Percentiles rank a stretch among this genome's conserved stretches.
These are phyloP conservation scores for Epichloe hybrida DNA, from an alignment of 2,329 filamentous ascomycete species.

Conservation along the genomic window DNA sequence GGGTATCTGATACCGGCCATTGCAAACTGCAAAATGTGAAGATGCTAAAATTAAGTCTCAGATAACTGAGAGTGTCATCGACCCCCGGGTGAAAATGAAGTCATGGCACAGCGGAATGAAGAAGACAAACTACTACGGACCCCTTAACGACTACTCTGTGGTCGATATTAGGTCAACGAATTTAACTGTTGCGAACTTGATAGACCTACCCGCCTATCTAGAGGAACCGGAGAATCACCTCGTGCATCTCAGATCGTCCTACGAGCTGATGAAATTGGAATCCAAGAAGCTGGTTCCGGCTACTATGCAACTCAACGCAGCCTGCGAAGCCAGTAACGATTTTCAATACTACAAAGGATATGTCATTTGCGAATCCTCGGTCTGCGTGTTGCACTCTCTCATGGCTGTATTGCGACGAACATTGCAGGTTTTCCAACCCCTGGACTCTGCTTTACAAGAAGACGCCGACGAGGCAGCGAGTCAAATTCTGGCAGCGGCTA, in stretches of 20 bases:
- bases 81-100: constrained; percentile 1
- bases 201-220: constrained; percentile 1
- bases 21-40: neutral
- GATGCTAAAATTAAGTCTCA: neutral
- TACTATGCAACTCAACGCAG: neutral
- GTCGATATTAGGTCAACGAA: constrained; percentile 5
- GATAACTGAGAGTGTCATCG: constrained; percentile 5
- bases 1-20: neutral
- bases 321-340: neutral
- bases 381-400: constrained; percentile 3
- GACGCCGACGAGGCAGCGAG: neutral
- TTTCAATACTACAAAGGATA: constrained; percentile 4
- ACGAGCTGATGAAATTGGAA: constrained; percentile 5
- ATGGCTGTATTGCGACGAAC: constrained; percentile 4
- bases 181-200: constrained; percentile 3
- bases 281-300: constrained; percentile 1
- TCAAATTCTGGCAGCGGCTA: neutral
- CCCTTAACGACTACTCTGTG: constrained; percentile 5
- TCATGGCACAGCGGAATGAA: constrained; percentile 1
- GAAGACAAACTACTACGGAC: constrained; percentile 4
- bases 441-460: neutral
- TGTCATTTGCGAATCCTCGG: constrained; percentile 5
- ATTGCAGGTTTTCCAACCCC: constrained; percentile 1
- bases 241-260: neutral
- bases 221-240: constrained; percentile 5